Evolutionary conservation across 306 rosid species (phyloP).

Genomic region (Corylus americana): DNA sequence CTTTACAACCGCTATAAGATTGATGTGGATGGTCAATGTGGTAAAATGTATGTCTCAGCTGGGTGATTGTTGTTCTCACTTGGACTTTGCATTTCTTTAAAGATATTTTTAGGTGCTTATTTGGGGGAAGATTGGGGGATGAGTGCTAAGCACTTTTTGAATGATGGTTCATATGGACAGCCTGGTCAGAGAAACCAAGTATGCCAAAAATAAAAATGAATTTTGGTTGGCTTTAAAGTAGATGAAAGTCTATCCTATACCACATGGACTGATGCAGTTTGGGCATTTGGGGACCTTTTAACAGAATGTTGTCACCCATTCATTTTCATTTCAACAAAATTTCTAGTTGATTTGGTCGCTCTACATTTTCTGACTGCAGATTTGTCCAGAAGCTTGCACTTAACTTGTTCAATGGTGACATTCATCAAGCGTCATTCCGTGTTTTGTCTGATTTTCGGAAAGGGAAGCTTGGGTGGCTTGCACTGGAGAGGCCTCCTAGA

Average conservation of each 20-base stretch:
- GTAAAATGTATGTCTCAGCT: conserved; percentile 60
- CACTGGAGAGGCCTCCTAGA: conserved; percentile 84
- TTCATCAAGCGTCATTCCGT: conserved; percentile 80
- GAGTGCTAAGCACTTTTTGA: background rate
- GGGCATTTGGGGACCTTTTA: background rate
- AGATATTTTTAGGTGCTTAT: background rate
- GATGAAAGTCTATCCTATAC: background rate
- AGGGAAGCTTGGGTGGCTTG: conserved; percentile 88
- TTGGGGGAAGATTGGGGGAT: background rate
- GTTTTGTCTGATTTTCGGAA: conserved; percentile 81
- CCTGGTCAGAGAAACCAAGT: background rate
- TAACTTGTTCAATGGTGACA: conserved; percentile 70
- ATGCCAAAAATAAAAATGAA: background rate
- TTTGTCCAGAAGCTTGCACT: conserved; percentile 74
- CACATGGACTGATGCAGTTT: background rate
- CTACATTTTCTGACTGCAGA: conserved; percentile 43
- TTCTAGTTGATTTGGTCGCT: conserved; percentile 9
- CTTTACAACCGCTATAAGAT: conserved; percentile 78
- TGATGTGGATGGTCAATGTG: conserved; percentile 56
- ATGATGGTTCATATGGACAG: background rate
- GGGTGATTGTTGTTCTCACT: background rate
- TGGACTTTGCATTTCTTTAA: background rate
- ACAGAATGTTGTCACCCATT: conserved; percentile 1
- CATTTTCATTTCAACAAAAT: background rate
- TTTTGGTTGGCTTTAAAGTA: background rate